These are phyloP conservation scores for Ustilago loliicola DNA, from an alignment of 1,284 basidiomycete species.

Conservation along the genomic window DNA sequence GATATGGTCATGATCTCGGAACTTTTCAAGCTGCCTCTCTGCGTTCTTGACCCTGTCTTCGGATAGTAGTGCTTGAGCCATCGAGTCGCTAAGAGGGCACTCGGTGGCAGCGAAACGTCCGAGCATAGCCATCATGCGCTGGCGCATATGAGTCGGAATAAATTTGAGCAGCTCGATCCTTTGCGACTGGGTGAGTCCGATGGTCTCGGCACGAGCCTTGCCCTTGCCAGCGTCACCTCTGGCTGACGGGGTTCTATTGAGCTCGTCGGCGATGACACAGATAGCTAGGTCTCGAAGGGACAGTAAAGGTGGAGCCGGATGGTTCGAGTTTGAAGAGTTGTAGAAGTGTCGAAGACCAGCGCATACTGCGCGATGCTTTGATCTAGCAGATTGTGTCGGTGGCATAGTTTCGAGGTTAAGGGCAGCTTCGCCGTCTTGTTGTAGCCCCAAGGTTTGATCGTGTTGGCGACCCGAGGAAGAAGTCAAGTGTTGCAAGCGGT, in stretches of 20 bases:
- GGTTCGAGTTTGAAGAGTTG: neutral
- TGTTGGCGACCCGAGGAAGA: neutral
- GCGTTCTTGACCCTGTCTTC: neutral
- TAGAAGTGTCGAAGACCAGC: conserved; percentile 18
- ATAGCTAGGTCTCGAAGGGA: conserved; percentile 39
- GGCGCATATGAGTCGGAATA: conserved; percentile 30
- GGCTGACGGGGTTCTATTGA: conserved; percentile 14
- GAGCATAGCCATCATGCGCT: conserved; percentile 31
- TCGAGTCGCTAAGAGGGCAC: conserved; percentile 26
- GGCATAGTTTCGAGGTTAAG: neutral
- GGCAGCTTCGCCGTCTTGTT: neutral
- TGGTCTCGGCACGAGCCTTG: neutral
- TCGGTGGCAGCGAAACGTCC: conserved; percentile 35
- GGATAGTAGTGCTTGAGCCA: conserved; percentile 24
- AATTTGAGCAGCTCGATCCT: conserved; percentile 27
- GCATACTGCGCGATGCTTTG: conserved; percentile 7
- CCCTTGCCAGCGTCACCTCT: neutral
- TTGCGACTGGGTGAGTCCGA: conserved; percentile 13
- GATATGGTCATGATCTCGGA: conserved; percentile 20
- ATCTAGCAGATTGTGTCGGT: neutral
- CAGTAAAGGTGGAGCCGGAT: neutral
- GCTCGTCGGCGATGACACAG: conserved; percentile 35
- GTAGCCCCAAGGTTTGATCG: too few relatives aligned
- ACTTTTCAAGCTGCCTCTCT: neutral
- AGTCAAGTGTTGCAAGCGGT: conserved; percentile 7